A percentile compares a stretch with the other conserved stretches of the same genome.
These are phyloP conservation scores for Tubosaeta sp. DNA, from an alignment of 768 basidiomycete species.

Conservation along the genomic window DNA sequence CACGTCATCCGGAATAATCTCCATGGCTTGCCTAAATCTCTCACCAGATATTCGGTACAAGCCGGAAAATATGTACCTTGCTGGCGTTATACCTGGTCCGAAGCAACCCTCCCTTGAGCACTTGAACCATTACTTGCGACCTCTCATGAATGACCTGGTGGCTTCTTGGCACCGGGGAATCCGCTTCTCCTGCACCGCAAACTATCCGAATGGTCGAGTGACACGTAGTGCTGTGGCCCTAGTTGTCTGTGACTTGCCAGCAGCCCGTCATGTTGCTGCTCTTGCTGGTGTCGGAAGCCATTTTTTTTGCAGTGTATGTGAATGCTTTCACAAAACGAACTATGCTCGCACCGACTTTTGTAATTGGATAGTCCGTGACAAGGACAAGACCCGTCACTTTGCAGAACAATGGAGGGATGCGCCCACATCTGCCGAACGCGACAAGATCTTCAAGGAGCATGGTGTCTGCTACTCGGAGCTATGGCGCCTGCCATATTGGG, in stretches of 20 bases:
- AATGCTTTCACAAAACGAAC: slow-evolving; percentile 17
- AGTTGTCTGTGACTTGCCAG: slow-evolving; percentile 35
- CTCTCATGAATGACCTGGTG: slow-evolving; percentile 34
- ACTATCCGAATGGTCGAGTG: slow-evolving; percentile 11
- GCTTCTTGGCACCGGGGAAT: slow-evolving; percentile 30
- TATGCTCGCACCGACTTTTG: slow-evolving; percentile 5
- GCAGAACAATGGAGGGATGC: slow-evolving; percentile 17
- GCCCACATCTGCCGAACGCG: not conserved
- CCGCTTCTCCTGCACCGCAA: slow-evolving; percentile 15
- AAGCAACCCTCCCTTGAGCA: slow-evolving; percentile 28
- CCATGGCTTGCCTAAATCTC: slow-evolving; percentile 27
- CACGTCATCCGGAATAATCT: slow-evolving; percentile 18
- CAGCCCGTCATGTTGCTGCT: slow-evolving; percentile 24
- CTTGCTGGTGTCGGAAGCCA: slow-evolving; percentile 17
- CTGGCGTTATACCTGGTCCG: slow-evolving; percentile 39
- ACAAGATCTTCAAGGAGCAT: not conserved
- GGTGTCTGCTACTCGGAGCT: not conserved
- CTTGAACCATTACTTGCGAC: slow-evolving; percentile 33
- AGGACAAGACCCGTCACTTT: not conserved
- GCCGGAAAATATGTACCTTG: slow-evolving; percentile 38
- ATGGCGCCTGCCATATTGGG: not conserved
- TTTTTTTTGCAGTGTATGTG: slow-evolving; percentile 30
- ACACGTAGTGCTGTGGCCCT: slow-evolving; percentile 25
- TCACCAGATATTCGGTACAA: slow-evolving; percentile 32
- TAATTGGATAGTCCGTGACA: slow-evolving; percentile 14